A percentile compares a stretch with the other conserved stretches of the same genome.
Evolutionary conservation across 345 rosid species (phyloP).

Genomic region (Balakata baccata): DNA sequence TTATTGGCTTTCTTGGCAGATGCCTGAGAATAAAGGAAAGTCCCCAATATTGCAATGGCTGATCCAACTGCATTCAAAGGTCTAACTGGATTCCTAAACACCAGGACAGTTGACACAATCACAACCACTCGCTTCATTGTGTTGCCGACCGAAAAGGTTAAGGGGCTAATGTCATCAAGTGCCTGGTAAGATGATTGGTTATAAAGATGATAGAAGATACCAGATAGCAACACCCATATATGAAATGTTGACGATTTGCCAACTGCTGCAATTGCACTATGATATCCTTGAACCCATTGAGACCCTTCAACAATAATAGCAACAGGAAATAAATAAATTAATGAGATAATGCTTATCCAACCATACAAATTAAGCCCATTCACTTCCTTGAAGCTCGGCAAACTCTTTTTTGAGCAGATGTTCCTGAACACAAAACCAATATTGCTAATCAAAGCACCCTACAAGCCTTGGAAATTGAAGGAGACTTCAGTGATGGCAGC

Average conservation of each 20-base stretch:
- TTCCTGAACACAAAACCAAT: slow-evolving; percentile 86
- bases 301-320: slow-evolving; percentile 84
- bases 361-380: slow-evolving; percentile 88
- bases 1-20: slow-evolving; percentile 56
- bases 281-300: slow-evolving; percentile 85
- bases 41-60: slow-evolving; percentile 77
- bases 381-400: slow-evolving; percentile 81
- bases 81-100: slow-evolving; percentile 88
- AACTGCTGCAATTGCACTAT: slow-evolving; percentile 61
- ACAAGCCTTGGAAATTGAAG: slow-evolving; percentile 72
- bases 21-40: slow-evolving; percentile 86
- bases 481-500: slow-evolving; percentile 96
- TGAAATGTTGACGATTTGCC: slow-evolving; percentile 70
- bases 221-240: slow-evolving; percentile 86
- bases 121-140: slow-evolving; percentile 96
- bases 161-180: slow-evolving; percentile 89
- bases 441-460: slow-evolving; percentile 94
- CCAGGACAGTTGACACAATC: slow-evolving; percentile 80
- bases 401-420: slow-evolving; percentile 77
- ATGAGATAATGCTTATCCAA: slow-evolving; percentile 67
- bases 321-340: slow-evolving; percentile 75
- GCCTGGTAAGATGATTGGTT: slow-evolving; percentile 96
- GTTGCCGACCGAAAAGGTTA: slow-evolving; percentile 85
- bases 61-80: slow-evolving; percentile 93
- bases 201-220: slow-evolving; percentile 82